Evolutionary conservation across 164 flowering plant genomes (phyloP).

Genomic region (Brasenia schreberi): DNA sequence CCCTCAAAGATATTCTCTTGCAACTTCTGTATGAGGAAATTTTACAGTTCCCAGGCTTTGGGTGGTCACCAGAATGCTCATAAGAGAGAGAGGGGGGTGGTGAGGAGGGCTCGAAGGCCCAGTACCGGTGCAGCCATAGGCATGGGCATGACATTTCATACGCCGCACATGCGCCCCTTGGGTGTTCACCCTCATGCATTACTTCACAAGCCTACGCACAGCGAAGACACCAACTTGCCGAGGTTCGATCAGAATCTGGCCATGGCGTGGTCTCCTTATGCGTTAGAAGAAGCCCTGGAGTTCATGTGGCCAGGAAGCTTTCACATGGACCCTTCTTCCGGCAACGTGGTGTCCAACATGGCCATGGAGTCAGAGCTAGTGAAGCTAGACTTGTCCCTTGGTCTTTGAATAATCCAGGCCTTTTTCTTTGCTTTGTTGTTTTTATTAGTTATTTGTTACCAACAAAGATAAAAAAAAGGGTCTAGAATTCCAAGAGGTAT

Average conservation of each 20-base stretch:
- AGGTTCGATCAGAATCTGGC: constrained; percentile 11
- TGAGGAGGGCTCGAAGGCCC: constrained; percentile 39
- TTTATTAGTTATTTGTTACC: not conserved
- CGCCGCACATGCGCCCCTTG: constrained; percentile 8
- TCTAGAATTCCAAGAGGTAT: not conserved
- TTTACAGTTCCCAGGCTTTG: constrained; percentile 81
- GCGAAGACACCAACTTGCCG: constrained; percentile 9
- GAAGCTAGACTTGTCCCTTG: constrained; percentile 22
- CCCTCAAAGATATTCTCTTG: constrained; percentile 57
- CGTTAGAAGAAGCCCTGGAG: constrained; percentile 16
- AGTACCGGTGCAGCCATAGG: constrained; percentile 2
- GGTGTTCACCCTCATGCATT: constrained; percentile 24
- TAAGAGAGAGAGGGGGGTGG: constrained; percentile 75
- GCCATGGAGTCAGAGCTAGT: constrained; percentile 6
- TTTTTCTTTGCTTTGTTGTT: not conserved
- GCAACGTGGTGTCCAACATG: constrained; percentile 5
- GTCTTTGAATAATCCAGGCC: not conserved
- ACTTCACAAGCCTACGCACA: constrained; percentile 14
- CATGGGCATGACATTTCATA: not conserved
- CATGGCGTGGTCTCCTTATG: constrained; percentile 10
- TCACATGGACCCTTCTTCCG: constrained; percentile 8
- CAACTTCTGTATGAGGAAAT: constrained; percentile 82
- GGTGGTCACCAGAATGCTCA: constrained; percentile 98
- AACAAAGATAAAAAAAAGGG: not conserved
- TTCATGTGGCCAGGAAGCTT: constrained; percentile 39